Percentiles rank a stretch among this genome's conserved stretches.
These are phyloP conservation scores for Antitrichia curtipendula DNA, from an alignment of 225 moss, liverwort and hornwort species.

Conservation along the genomic window DNA sequence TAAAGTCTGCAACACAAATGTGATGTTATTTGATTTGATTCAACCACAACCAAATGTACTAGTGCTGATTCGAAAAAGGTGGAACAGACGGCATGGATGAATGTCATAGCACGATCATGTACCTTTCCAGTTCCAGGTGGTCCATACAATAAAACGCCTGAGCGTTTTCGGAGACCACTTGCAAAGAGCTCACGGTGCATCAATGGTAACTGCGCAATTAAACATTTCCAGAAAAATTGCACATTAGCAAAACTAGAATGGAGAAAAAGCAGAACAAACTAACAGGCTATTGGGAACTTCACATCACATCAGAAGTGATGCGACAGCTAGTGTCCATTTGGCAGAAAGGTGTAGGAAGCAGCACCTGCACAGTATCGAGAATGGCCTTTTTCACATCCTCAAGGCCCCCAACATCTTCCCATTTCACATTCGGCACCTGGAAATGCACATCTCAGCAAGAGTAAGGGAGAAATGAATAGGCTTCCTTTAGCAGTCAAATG, in stretches of 20 bases:
- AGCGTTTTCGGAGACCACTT: slow-evolving; percentile 86
- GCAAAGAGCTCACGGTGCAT: slow-evolving; percentile 91
- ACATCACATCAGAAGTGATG: neutral
- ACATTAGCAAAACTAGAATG: neutral
- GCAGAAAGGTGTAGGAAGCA: neutral
- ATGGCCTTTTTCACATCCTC: slow-evolving; percentile 98
- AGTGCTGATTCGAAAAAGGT: neutral
- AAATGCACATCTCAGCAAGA: neutral
- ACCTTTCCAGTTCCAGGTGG: slow-evolving; percentile 99
- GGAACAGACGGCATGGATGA: neutral
- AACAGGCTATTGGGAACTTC: neutral
- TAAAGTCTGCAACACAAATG: slow-evolving; percentile 58
- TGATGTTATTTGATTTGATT: neutral
- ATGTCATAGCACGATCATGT: neutral
- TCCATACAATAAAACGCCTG: slow-evolving; percentile 91
- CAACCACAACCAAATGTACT: neutral
- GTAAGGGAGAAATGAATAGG: neutral
- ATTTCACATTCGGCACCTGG: slow-evolving; percentile 98
- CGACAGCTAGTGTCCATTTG: neutral
- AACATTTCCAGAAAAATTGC: neutral
- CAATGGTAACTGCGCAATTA: slow-evolving; percentile 66
- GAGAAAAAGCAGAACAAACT: neutral
- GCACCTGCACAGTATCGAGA: slow-evolving; percentile 96
- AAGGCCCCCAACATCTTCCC: slow-evolving; percentile 99
- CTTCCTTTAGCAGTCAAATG: neutral